Conservation (phyloP, 345 rosid species). For the Eucalyptus polybractea region DNA sequence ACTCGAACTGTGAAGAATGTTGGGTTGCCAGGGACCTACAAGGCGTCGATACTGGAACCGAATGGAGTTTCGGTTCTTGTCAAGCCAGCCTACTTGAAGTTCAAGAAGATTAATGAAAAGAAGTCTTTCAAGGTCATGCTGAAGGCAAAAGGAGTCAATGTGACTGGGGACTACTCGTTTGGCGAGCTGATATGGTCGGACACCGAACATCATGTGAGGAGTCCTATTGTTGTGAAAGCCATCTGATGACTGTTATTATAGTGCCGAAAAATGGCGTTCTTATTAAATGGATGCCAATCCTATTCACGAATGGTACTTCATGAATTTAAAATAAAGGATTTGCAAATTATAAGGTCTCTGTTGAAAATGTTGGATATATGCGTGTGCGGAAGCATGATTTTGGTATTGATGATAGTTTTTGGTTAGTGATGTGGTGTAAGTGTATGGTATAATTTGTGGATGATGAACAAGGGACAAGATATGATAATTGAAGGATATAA, state of each 20-base stretch:
- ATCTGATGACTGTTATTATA: neutral
- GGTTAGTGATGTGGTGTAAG: no score
- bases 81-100: slow-evolving; percentile 18
- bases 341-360: no score
- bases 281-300: neutral
- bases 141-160: neutral
- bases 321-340: neutral
- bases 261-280: neutral
- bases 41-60: slow-evolving; percentile 27
- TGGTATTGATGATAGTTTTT: no score
- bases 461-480: no score
- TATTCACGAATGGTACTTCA: neutral
- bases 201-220: slow-evolving; percentile 2
- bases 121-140: slow-evolving; percentile 28
- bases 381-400: no score
- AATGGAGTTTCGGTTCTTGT: slow-evolving; percentile 38
- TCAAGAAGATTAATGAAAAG: slow-evolving; percentile 42
- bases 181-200: neutral
- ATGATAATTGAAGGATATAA: no score
- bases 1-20: slow-evolving; percentile 56
- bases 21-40: slow-evolving; percentile 57
- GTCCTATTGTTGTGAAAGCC: neutral
- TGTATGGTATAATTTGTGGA: no score
- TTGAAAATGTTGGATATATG: no score
- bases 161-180: neutral